phyloP scores from a whole-genome alignment of 2,329 filamentous ascomycete species.

The Fusarium buxicola region DNA sequence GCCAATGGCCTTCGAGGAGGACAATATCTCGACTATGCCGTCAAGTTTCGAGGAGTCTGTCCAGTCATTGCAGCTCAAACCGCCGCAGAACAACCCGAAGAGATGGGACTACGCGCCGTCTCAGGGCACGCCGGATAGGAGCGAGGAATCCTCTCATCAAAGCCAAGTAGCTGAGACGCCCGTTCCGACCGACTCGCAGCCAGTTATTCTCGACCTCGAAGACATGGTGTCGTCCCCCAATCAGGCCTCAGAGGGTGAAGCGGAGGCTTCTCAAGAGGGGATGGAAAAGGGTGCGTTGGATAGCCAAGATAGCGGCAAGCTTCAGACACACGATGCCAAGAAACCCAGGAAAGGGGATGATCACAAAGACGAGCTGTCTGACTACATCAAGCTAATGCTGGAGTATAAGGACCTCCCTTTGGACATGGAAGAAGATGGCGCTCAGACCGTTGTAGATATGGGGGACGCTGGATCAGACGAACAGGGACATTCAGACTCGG shows the following conservation, averaged over 20 bases:
- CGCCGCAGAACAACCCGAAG: slow-evolving; percentile 52
- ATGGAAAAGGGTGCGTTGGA: not conserved
- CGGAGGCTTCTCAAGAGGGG: not conserved
- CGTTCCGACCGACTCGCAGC: slow-evolving; percentile 41
- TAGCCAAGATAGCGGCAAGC: not conserved
- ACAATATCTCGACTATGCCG: not conserved
- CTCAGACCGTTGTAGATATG: slow-evolving; percentile 39
- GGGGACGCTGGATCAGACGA: slow-evolving; percentile 30
- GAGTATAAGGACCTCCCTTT: slow-evolving; percentile 69
- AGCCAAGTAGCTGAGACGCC: slow-evolving; percentile 34
- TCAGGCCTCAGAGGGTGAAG: not conserved
- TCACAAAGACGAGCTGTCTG: slow-evolving; percentile 67
- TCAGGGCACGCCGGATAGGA: slow-evolving; percentile 53
- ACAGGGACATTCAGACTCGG: slow-evolving; percentile 33
- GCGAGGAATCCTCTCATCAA: slow-evolving; percentile 49
- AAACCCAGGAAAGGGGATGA: slow-evolving; percentile 3
- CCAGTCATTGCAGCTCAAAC: slow-evolving; percentile 63
- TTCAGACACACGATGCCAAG: not conserved
- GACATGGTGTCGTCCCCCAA: slow-evolving; percentile 8
- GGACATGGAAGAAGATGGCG: slow-evolving; percentile 62
- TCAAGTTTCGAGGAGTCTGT: slow-evolving; percentile 40
- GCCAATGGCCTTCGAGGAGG: slow-evolving; percentile 41
- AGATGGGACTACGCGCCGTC: slow-evolving; percentile 54
- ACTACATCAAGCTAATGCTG: slow-evolving; percentile 72
- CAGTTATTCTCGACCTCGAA: slow-evolving; percentile 41